A percentile compares a stretch with the other conserved stretches of the same genome.
phyloP scores from a whole-genome alignment of 2,329 filamentous ascomycete genomes.

The Aspergillus eucalypticola region DNA sequence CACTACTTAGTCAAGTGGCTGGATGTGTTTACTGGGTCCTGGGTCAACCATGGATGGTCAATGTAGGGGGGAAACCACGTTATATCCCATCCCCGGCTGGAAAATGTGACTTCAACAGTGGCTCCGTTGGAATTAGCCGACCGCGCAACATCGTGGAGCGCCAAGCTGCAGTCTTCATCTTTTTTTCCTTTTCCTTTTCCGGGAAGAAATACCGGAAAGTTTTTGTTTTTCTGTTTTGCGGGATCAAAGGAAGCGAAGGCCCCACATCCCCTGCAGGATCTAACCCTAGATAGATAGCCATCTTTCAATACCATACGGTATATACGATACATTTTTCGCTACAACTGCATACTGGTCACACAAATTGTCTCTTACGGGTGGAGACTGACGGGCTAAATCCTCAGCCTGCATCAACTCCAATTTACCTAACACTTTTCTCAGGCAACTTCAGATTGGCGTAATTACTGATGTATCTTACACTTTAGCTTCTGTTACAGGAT shows the following conservation, averaged over 20 bases:
- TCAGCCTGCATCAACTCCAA: neutral
- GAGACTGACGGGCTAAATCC: neutral
- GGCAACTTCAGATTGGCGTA: neutral
- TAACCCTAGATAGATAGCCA: neutral
- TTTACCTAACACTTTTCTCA: neutral
- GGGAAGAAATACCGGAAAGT: too few species aligned
- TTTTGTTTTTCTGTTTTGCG: neutral
- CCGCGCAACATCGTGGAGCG: constrained; percentile 43
- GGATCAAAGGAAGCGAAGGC: neutral
- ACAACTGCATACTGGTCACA: too few species aligned
- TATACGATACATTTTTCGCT: too few species aligned
- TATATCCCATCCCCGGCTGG: constrained; percentile 64
- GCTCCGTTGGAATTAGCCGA: constrained; percentile 50
- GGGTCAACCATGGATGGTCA: constrained; percentile 57
- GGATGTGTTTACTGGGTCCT: constrained; percentile 53
- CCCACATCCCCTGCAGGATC: neutral
- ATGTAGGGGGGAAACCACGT: constrained; percentile 66
- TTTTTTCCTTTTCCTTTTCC: too few species aligned
- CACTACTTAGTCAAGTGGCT: too few species aligned
- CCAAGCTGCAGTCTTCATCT: constrained; percentile 39
- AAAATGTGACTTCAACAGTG: constrained; percentile 68
- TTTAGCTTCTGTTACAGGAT: too few species aligned
- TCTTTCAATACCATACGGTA: neutral
- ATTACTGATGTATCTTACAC: neutral
- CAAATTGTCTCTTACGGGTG: neutral